A percentile compares a stretch with the other conserved stretches of the same genome.
phyloP scores from a whole-genome alignment of 1,284 basidiomycete species.

The Coriolopsis trogii region DNA sequence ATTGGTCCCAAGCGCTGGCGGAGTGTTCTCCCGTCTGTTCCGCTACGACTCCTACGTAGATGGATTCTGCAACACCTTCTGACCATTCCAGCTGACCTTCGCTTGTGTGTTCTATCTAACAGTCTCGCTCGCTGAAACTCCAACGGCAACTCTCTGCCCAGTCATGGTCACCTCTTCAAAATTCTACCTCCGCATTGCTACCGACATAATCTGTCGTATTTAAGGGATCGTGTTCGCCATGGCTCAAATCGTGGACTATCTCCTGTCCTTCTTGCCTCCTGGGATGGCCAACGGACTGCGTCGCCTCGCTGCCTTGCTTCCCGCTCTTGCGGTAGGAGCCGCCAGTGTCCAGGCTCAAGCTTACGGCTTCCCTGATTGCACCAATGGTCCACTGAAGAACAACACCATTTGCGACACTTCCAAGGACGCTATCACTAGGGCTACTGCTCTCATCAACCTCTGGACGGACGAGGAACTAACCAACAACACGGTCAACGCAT shows the following conservation, averaged over 20 bases:
- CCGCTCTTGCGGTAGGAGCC: slow-evolving; percentile 7
- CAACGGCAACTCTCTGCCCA: too few relatives aligned
- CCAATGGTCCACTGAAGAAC: slow-evolving; percentile 44
- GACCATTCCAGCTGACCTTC: slow-evolving; percentile 19
- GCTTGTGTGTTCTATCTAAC: background rate
- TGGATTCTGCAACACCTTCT: slow-evolving; percentile 13
- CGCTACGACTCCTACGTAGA: too few relatives aligned
- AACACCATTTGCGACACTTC: slow-evolving; percentile 53
- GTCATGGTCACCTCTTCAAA: background rate
- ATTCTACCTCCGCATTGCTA: slow-evolving; percentile 10
- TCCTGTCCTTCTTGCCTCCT: slow-evolving; percentile 6
- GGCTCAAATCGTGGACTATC: background rate
- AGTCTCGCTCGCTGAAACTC: background rate
- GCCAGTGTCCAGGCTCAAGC: slow-evolving; percentile 3
- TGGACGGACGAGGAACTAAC: slow-evolving; percentile 55
- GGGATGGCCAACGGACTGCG: slow-evolving; percentile 18
- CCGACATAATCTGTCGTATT: background rate
- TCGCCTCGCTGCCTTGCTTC: slow-evolving; percentile 11
- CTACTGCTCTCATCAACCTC: slow-evolving; percentile 46
- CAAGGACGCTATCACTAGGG: slow-evolving; percentile 48
- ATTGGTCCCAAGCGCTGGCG: too few relatives aligned
- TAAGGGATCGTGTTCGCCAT: background rate
- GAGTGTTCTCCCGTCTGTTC: too few relatives aligned
- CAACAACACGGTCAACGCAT: slow-evolving; percentile 48
- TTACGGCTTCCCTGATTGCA: slow-evolving; percentile 49